These are phyloP conservation scores for Colletotrichum plurivorum DNA, from an alignment of 2,329 filamentous ascomycete genomes.

Conservation along the genomic window DNA sequence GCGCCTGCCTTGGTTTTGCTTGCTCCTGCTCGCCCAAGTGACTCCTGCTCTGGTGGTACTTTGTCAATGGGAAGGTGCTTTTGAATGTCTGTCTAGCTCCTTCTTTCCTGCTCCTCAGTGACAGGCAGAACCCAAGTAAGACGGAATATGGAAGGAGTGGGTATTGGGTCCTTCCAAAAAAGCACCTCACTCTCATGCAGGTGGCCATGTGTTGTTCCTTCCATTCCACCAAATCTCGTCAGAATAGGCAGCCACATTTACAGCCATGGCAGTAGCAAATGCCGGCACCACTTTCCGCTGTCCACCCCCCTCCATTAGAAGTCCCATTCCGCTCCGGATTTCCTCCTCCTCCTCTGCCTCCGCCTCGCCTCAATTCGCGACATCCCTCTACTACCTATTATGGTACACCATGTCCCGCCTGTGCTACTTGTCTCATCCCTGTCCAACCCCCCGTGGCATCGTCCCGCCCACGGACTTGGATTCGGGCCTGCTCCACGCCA, in stretches of 20 bases:
- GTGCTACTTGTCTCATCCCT: conserved; percentile 13
- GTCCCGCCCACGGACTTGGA: conserved; percentile 10
- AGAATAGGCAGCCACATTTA: conserved; percentile 1
- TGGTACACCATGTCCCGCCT: no score
- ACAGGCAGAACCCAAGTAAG: not conserved
- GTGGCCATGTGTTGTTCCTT: no score
- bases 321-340: not conserved
- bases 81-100: not conserved
- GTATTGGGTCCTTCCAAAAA: not conserved
- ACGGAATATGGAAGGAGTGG: not conserved
- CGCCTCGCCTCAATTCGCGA: no score
- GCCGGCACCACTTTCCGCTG: not conserved
- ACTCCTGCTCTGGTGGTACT: not conserved
- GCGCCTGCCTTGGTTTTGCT: conserved; percentile 1
- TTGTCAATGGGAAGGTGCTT: not conserved
- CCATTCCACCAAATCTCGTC: conserved; percentile 2
- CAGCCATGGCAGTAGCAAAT: not conserved
- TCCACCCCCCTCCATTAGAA: not conserved
- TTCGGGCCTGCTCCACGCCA: not conserved
- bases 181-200: not conserved
- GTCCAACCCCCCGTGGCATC: conserved; percentile 3
- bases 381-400: no score
- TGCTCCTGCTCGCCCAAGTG: not conserved
- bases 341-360: not conserved
- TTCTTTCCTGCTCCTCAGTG: not conserved